These are phyloP conservation scores for Arachnomyces sp. DNA, from an alignment of 2,329 filamentous ascomycete species.

Conservation along the genomic window DNA sequence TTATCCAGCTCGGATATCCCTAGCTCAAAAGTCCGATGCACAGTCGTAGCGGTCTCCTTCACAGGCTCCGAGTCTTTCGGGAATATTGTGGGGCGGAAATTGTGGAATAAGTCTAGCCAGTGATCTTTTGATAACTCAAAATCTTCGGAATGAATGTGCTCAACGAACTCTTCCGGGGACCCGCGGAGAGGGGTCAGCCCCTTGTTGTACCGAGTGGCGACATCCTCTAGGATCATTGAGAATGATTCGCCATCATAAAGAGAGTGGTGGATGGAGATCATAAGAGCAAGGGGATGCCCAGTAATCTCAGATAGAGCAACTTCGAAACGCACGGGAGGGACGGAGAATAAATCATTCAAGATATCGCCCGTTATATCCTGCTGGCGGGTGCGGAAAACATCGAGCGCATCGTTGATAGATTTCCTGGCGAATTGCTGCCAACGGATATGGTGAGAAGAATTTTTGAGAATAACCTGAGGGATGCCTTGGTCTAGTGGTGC, in stretches of 20 bases:
- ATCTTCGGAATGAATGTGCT: conserved; percentile 20
- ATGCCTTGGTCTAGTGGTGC: conserved; percentile 26
- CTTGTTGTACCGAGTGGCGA: conserved; percentile 19
- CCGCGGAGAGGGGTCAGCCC: conserved; percentile 12
- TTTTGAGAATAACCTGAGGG: conserved; percentile 26
- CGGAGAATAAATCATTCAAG: conserved; percentile 17
- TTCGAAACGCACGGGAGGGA: conserved; percentile 22
- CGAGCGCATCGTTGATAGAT: conserved; percentile 11
- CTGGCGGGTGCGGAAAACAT: conserved; percentile 7
- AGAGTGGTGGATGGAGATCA: conserved; percentile 30
- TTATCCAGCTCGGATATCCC: conserved; percentile 21
- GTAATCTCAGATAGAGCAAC: conserved; percentile 11
- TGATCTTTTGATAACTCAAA: conserved; percentile 19
- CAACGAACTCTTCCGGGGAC: conserved; percentile 18
- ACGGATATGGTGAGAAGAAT: conserved; percentile 8
- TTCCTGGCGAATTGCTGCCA: conserved; percentile 17
- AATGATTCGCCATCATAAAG: conserved; percentile 31
- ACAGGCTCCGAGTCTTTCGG: conserved; percentile 5
- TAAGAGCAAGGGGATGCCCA: conserved; percentile 14
- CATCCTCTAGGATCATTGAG: conserved; percentile 25
- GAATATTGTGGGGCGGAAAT: conserved; percentile 17
- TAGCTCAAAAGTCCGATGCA: conserved; percentile 10
- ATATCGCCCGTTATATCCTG: conserved; percentile 17
- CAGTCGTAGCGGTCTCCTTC: conserved; percentile 9
- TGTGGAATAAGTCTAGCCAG: conserved; percentile 19